Percentiles rank a stretch among this genome's conserved stretches.
phyloP scores from a whole-genome alignment of 2,329 filamentous ascomycete species.

The Hypoxylon sp. region DNA sequence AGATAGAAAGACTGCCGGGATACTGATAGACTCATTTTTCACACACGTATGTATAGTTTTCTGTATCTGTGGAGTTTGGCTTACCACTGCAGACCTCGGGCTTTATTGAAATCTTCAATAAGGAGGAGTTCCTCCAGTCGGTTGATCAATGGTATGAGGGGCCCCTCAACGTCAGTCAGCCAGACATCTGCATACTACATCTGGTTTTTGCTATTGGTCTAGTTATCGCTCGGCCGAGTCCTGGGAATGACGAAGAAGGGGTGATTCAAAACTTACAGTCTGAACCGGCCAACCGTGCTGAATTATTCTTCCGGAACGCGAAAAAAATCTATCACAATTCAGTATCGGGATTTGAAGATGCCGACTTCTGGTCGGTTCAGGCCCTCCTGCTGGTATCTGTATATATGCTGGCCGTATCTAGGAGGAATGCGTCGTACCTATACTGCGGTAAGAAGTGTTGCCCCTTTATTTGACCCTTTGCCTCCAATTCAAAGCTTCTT shows the following conservation, averaged over 20 bases:
- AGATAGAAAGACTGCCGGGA: slow-evolving; percentile 64
- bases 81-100: slow-evolving; percentile 65
- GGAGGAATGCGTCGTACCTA: slow-evolving; percentile 72
- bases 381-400: slow-evolving; percentile 72
- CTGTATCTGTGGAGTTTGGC: slow-evolving; percentile 13
- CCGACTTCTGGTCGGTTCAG: slow-evolving; percentile 74
- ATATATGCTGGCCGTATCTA: slow-evolving; percentile 72
- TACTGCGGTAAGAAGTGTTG: slow-evolving; percentile 64
- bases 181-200: slow-evolving; percentile 70
- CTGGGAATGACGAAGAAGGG: slow-evolving; percentile 61
- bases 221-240: slow-evolving; percentile 66
- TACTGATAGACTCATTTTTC: slow-evolving; percentile 71
- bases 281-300: slow-evolving; percentile 65
- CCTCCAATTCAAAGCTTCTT: background rate
- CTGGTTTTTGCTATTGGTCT: slow-evolving; percentile 74
- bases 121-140: slow-evolving; percentile 60
- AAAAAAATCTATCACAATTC: slow-evolving; percentile 61
- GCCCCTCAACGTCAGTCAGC: slow-evolving; percentile 62
- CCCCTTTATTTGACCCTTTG: background rate
- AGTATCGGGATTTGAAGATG: slow-evolving; percentile 67
- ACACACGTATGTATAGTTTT: slow-evolving; percentile 61
- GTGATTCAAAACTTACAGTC: slow-evolving; percentile 65
- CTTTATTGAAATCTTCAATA: slow-evolving; percentile 71
- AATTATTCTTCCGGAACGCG: slow-evolving; percentile 72
- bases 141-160: slow-evolving; percentile 67